A percentile compares a stretch with the other conserved stretches of the same genome.
These are phyloP conservation scores for Combretum micranthum DNA, from an alignment of 345 rosid species.

Conservation along the genomic window DNA sequence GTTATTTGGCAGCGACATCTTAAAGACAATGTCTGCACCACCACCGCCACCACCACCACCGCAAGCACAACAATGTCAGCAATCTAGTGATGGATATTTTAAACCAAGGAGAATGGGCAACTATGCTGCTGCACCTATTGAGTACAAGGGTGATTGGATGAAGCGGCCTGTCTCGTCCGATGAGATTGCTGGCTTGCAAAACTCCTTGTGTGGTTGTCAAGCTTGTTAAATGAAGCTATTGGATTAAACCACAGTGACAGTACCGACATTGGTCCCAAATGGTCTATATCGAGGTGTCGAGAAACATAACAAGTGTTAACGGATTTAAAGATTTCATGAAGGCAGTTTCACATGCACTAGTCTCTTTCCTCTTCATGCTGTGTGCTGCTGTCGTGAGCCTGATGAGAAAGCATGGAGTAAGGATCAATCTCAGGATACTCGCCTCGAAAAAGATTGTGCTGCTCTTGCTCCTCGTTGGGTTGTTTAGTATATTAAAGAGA, in stretches of 20 bases:
- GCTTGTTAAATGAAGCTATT: conserved; percentile 55
- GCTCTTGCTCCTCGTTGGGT: conserved; percentile 32
- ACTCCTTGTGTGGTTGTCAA: conserved; percentile 52
- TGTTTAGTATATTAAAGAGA: conserved; percentile 41
- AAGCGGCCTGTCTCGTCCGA: conserved; percentile 72
- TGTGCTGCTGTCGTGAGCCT: conserved; percentile 23
- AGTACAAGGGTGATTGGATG: conserved; percentile 88
- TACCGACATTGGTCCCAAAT: conserved; percentile 17
- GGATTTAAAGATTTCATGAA: conserved; percentile 41
- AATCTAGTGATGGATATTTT: conserved; percentile 55
- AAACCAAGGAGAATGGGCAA: conserved; percentile 64
- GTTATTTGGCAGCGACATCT: conserved; percentile 49
- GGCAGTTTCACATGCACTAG: conserved; percentile 26
- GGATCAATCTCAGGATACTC: conserved; percentile 65
- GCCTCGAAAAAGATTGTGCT: conserved; percentile 74
- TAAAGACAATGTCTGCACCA: conserved; percentile 41
- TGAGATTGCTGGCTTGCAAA: conserved; percentile 84
- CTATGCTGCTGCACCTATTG: conserved; percentile 25
- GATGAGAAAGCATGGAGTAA: conserved; percentile 59
- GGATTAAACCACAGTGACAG: conserved; percentile 45
- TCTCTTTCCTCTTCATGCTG: conserved; percentile 42
- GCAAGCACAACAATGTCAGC: conserved; percentile 32
- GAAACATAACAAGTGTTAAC: conserved; percentile 24
- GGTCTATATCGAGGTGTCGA: conserved; percentile 50
- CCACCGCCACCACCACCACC: conserved; percentile 37